Percentiles rank a stretch among this genome's conserved stretches.
phyloP scores from a whole-genome alignment of 2,329 filamentous ascomycete genomes.

The Botrytis sinoallii region DNA sequence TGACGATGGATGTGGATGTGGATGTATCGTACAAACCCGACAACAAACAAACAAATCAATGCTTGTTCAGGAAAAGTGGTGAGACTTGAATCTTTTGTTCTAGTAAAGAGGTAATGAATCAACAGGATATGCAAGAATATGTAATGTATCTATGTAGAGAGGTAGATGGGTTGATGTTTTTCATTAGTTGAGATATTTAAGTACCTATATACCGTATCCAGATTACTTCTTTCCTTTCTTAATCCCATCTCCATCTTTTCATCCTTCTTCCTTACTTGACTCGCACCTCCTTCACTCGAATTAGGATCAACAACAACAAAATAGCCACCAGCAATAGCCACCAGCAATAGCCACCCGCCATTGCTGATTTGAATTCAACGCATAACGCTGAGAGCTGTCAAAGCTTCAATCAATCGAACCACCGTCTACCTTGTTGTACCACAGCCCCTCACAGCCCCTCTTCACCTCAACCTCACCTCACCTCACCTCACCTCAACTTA shows the following conservation, averaged over 20 bases:
- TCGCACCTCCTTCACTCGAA: background rate
- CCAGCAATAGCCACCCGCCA: background rate
- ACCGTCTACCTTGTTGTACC: background rate
- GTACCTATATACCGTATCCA: no score
- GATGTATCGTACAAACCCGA: background rate
- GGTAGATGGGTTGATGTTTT: background rate
- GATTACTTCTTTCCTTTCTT: background rate
- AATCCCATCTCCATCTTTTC: background rate
- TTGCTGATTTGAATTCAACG: background rate
- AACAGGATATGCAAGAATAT: background rate
- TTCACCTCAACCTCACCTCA: background rate
- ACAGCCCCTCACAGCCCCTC: background rate
- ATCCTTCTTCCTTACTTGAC: background rate
- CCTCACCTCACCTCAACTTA: background rate
- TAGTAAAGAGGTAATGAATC: background rate
- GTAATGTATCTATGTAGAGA: background rate
- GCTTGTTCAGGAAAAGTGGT: background rate
- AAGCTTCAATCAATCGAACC: constrained; percentile 3
- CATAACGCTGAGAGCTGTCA: background rate
- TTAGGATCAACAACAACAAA: background rate
- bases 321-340: background rate
- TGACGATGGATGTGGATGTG: background rate
- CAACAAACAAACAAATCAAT: background rate
- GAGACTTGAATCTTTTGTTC: background rate
- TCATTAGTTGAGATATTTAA: no score